Evolutionary conservation across 2,329 filamentous ascomycete genomes (phyloP), one percentile per base, ranked within the genome.

Genomic region (Microsporum ferrugineum): DNA sequence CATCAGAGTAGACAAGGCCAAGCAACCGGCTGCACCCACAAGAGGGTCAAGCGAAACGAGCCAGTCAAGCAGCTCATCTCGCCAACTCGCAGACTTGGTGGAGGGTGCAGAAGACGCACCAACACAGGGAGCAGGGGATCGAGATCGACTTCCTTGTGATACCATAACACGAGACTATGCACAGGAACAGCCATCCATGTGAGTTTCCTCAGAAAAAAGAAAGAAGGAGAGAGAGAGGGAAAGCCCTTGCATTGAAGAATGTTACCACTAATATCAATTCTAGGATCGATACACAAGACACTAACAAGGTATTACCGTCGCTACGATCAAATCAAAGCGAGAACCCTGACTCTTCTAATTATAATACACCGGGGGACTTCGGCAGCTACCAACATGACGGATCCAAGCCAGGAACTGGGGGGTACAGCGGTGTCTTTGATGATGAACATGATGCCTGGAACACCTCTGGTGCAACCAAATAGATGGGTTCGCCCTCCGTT

Each of bases 61-160:
- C 63, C 68, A 71, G 62, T 85, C 83, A 0, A 80, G 81, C 65
- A 77, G 76, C 38, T 57, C 58, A 43, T 62, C 60, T 63, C 84
- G 82, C 65, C 85, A 88, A 66, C 74, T 88, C 3, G 84, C 88
- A 8, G 85, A 88, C 69, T 73, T 88, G 2, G 80, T 87, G 0
- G 82, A 88, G 6, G 84, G 87, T 73, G 83, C 88, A 68, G 72
- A 83, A 55, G 84, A 83, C 4, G 84, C 87, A 68, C 79, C 84
- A 60, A 76, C 81, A 55, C 84, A 87, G 63, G 80, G 82, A 56
- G 80, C 82, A n/a, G 78, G 84, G 58, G 80, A 81, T 10, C 78
- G 83, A 60, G 80, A 81, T 10, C 78, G 83, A 59, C 84, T 84
- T 23, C 33, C 51, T 36, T 33, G 51, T 55, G 51, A 68, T 84